Base-by-base conservation (phyloP, 495 filamentous ascomycete species). In the Cercophora samala region DNA sequence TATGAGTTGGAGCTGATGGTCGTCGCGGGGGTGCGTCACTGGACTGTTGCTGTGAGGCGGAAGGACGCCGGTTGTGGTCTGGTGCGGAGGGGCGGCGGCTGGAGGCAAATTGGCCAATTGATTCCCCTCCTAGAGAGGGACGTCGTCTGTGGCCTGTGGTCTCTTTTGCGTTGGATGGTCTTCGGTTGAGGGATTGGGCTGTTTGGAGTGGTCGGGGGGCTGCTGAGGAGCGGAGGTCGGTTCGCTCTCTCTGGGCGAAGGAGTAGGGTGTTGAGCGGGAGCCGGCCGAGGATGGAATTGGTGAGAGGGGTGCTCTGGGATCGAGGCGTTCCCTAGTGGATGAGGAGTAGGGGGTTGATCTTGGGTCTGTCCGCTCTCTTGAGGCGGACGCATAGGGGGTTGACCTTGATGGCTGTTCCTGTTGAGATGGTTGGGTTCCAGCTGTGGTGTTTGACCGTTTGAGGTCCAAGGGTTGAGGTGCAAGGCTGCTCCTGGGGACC, bases 401-500 rank as follows among this genome's bases (percentile, higher is more conserved):
- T 67, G 62, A 6, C 25, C 53, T 56, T 56, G 53, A 23, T 18
- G 15, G 15, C 53, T 23, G 53, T 8, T 56, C 9, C 15, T 46
- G 9, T 17, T 46, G 37, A 17, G 22, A 21, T 56, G 53, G 15
- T 22, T 24, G 58, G 24, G 8, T 24, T 46, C 26, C n/a, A 18
- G 60, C 18, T 46, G 37, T 11, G 13, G 37, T 46, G 37, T 46
- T 46, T 46, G 37, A 46, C 0, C 37, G 8, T 13, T 46, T 46
- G 37, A 46, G 8, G 37, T 46, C 37, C 11, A 46, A 23, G 46
- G 60, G 60, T 11, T 64, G 62, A 24, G 58, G 46, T 21, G 37
- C 6, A 5, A 29, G n/a, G 11, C 5, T 62, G 17, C 23, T 51
- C 25, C 62, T 66, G 25, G 71, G 58, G 53, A 60, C 64, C 8